Evolutionary conservation across 2,329 filamentous ascomycete genomes (phyloP).

Genomic region (Sporothrix luriei): DNA sequence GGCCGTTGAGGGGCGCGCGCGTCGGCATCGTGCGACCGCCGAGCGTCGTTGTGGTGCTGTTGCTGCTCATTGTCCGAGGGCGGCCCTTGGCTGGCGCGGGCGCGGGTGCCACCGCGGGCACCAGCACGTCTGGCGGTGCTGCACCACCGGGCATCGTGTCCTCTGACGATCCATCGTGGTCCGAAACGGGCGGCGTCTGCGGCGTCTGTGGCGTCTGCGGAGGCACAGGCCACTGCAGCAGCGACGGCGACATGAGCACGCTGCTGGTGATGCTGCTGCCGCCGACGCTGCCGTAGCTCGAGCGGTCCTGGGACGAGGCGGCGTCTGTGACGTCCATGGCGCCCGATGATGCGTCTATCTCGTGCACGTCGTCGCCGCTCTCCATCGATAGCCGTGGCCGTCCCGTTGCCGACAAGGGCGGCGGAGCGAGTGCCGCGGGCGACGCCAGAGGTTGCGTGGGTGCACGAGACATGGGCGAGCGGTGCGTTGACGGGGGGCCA

Average conservation of each 20-base stretch:
- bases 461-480: background rate
- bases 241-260: constrained; percentile 32
- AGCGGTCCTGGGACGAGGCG: constrained; percentile 15
- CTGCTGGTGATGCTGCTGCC: constrained; percentile 36
- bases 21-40: constrained; percentile 27
- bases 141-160: background rate
- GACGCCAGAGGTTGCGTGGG: background rate
- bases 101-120: too few relatives aligned
- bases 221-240: constrained; percentile 35
- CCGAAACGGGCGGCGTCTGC: constrained; percentile 34
- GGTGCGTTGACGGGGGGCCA: background rate
- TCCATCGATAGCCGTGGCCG: background rate
- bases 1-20: constrained; percentile 28
- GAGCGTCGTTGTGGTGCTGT: constrained; percentile 13
- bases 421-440: constrained; percentile 1
- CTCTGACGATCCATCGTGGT: background rate
- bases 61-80: constrained; percentile 2
- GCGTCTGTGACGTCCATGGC: background rate
- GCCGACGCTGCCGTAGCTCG: constrained; percentile 32
- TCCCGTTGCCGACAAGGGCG: background rate
- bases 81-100: too few relatives aligned
- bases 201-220: constrained; percentile 35
- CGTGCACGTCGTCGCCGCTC: background rate
- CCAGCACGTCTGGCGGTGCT: too few relatives aligned
- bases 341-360: background rate